phyloP scores from a whole-genome alignment of 768 basidiomycete species.

The Panus rudis region DNA sequence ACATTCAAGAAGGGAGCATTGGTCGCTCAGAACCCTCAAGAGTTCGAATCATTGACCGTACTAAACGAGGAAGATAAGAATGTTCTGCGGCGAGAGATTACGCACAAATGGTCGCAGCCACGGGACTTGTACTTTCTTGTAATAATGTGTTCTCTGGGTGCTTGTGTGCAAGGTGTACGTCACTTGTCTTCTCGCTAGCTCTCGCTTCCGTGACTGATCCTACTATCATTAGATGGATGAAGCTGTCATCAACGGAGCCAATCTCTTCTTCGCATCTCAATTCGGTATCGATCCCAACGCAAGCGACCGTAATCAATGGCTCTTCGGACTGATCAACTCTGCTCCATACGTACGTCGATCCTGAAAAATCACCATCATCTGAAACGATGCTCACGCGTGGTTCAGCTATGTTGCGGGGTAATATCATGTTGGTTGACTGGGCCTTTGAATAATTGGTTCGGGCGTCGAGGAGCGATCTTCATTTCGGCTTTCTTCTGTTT shows the following conservation, averaged over 20 bases:
- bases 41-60: slow-evolving; percentile 30
- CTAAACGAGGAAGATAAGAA: slow-evolving; percentile 37
- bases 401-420: slow-evolving; percentile 42
- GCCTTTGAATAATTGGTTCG: slow-evolving; percentile 55
- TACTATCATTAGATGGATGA: slow-evolving; percentile 33
- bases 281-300: slow-evolving; percentile 39
- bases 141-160: slow-evolving; percentile 58
- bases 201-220: slow-evolving; percentile 11
- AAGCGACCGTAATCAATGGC: slow-evolving; percentile 46
- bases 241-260: slow-evolving; percentile 46
- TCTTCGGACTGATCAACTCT: slow-evolving; percentile 69
- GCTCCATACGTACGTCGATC: slow-evolving; percentile 44
- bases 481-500: slow-evolving; percentile 34
- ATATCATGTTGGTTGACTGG: slow-evolving; percentile 59
- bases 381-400: slow-evolving; percentile 9
- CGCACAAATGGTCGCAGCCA: slow-evolving; percentile 42
- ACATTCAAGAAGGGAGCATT: slow-evolving; percentile 63
- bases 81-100: slow-evolving; percentile 35
- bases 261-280: slow-evolving; percentile 44
- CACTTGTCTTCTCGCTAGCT: not conserved
- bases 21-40: slow-evolving; percentile 57
- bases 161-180: slow-evolving; percentile 62
- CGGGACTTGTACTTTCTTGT: slow-evolving; percentile 40
- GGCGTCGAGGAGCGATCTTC: slow-evolving; percentile 48
- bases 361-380: too few species aligned